Base-by-base conservation (phyloP, 805 yeast genomes). In the Candida dendrica region DNA sequence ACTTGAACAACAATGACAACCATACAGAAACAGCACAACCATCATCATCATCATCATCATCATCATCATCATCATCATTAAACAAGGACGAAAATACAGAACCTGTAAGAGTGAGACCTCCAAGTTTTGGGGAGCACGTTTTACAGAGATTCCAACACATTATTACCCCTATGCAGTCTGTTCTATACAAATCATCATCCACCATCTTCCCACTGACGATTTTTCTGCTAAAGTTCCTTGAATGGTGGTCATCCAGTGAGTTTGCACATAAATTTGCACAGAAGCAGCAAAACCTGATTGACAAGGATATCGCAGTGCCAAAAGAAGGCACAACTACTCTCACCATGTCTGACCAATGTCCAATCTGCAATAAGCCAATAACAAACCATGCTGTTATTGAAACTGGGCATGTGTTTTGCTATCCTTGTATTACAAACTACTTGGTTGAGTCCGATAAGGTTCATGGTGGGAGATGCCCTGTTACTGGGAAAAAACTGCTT, bases 191-290 rank as follows among this genome's bases (percentile, higher is more conserved):
- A 15, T 18, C 47, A 17, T 51, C 63, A 32, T 47, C 56, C 26
- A 57, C 84, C 2, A 59, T 80, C 36, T 77, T 91, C 62, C 96
- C 96, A 0, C 71, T 83, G 0, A 86, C 95, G 2, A 82, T 90
- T 40, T 89, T 91, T 56, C 55, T 81, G 19, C 69, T 90, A 46
- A 87, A 88, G 62, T 86, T 90, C 51, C 68, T 88, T 30, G 97
- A 90, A 60, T 90, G 97, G 96, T 90, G 95, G 95, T 78, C 79
- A 46, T 75, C 84, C 20, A 79, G 89, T 14, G 87, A 84, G 45
- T 75, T 87, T 55, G 78, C 86, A 3, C 61, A 74, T 4, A 75
- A 76, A 54, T 54, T 83, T 45, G 70, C 76, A 19, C 74, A 73
- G 43, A 71, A 69, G 37, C 66, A 71, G 10, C 66, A 71, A 11